Evolutionary conservation across 495 filamentous ascomycete species (phyloP).

Genomic region (Neurospora africana): DNA sequence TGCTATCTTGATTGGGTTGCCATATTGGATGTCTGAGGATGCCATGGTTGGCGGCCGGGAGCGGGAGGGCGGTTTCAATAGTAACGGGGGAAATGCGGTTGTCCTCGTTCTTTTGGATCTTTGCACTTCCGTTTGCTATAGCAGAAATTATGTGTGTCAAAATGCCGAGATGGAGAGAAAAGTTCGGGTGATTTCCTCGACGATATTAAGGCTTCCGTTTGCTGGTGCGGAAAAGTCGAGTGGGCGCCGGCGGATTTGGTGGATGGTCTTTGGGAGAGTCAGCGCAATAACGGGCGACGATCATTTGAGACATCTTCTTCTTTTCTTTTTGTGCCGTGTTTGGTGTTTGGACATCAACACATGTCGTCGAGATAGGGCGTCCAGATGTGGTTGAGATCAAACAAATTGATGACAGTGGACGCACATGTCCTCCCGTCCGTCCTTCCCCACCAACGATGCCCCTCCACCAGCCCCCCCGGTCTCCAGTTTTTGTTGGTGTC

Average conservation of each 20-base stretch:
- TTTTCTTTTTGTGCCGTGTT: background rate
- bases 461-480: background rate
- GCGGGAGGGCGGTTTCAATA: background rate
- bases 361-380: background rate
- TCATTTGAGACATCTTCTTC: background rate
- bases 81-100: background rate
- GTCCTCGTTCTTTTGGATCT: no score
- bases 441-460: background rate
- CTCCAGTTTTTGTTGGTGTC: background rate
- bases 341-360: background rate
- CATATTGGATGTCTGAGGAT: background rate
- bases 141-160: background rate
- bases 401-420: no score
- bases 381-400: no score
- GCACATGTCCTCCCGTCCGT: background rate
- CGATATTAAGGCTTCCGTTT: background rate
- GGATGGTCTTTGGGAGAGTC: background rate
- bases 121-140: no score
- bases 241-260: background rate
- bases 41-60: background rate
- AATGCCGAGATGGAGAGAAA: background rate
- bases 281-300: background rate
- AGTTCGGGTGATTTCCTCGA: background rate
- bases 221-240: background rate
- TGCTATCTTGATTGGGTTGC: background rate